A percentile compares a stretch with the other conserved stretches of the same genome.
Evolutionary conservation across 2,329 filamentous ascomycete species (phyloP).

Genomic region (Davidsoniella eucalypti): DNA sequence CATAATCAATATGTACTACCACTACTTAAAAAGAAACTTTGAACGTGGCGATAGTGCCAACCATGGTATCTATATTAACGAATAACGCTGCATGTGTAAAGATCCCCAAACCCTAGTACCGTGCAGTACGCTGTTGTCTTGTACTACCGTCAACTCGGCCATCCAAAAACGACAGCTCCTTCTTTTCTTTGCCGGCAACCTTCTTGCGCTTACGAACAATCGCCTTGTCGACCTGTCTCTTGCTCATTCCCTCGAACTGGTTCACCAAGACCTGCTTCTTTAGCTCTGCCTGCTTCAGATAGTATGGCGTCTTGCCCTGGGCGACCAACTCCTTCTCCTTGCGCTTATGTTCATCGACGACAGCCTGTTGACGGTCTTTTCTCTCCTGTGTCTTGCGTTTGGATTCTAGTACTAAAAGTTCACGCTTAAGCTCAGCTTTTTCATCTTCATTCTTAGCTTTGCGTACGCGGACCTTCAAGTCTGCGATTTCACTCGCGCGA

Average conservation of each 20-base stretch:
- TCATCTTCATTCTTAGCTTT: constrained; percentile 44
- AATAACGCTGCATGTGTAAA: no score
- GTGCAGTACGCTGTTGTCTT: neutral
- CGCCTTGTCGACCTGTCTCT: constrained; percentile 64
- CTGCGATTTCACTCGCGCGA: constrained; percentile 63
- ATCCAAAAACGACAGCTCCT: constrained; percentile 36
- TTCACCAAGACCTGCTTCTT: constrained; percentile 72
- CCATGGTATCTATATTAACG: no score
- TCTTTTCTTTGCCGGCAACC: constrained; percentile 71
- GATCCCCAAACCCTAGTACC: no score
- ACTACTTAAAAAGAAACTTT: neutral
- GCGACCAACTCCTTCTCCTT: constrained; percentile 72
- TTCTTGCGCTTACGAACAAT: constrained; percentile 87
- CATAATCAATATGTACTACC: neutral
- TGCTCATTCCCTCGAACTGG: constrained; percentile 68
- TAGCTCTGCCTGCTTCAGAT: constrained; percentile 79
- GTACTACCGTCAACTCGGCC: constrained; percentile 15
- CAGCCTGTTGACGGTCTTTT: constrained; percentile 51
- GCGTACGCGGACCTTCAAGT: constrained; percentile 52
- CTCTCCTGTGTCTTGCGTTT: constrained; percentile 52
- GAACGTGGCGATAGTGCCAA: no score
- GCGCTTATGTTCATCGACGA: constrained; percentile 60
- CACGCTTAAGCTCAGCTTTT: constrained; percentile 54
- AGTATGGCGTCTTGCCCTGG: constrained; percentile 85
- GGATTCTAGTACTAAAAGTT: constrained; percentile 64